These are phyloP conservation scores for Eucalyptus cladocalyx DNA, from an alignment of 345 rosid species.

Conservation along the genomic window DNA sequence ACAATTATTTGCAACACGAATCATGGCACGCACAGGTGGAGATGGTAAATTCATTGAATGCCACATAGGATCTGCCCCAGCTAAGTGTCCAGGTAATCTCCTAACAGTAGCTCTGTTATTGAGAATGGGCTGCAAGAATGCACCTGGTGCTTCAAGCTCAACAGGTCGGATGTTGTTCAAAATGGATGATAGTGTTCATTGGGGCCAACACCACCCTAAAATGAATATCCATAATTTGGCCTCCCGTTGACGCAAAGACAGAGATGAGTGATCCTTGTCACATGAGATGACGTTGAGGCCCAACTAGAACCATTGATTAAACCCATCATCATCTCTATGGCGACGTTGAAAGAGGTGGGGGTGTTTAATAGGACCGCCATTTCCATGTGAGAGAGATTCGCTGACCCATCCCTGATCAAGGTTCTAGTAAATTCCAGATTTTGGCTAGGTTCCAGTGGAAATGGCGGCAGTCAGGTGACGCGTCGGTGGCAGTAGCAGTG, in stretches of 20 bases:
- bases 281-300: too few relatives aligned
- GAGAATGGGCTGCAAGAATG: background rate
- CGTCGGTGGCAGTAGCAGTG: fast-evolving
- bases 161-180: background rate
- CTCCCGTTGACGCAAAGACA: fast-evolving
- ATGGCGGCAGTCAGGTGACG: fast-evolving
- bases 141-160: background rate
- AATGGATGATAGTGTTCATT: background rate
- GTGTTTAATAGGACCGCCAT: too few relatives aligned
- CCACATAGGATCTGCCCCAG: background rate
- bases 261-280: too few relatives aligned
- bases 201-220: background rate
- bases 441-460: background rate
- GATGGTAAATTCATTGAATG: background rate
- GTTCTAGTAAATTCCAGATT: background rate
- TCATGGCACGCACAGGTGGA: background rate
- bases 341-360: too few relatives aligned
- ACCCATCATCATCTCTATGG: too few relatives aligned
- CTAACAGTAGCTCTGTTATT: background rate
- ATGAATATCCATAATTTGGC: too few relatives aligned
- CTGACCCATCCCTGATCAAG: background rate
- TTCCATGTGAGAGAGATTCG: too few relatives aligned
- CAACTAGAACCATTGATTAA: too few relatives aligned
- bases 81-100: background rate
- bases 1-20: background rate